Evolutionary conservation across 225 moss, liverwort and hornwort genomes (phyloP), one percentile per base, ranked within the genome.

Genomic region (Physcomitrellopsis africana): DNA sequence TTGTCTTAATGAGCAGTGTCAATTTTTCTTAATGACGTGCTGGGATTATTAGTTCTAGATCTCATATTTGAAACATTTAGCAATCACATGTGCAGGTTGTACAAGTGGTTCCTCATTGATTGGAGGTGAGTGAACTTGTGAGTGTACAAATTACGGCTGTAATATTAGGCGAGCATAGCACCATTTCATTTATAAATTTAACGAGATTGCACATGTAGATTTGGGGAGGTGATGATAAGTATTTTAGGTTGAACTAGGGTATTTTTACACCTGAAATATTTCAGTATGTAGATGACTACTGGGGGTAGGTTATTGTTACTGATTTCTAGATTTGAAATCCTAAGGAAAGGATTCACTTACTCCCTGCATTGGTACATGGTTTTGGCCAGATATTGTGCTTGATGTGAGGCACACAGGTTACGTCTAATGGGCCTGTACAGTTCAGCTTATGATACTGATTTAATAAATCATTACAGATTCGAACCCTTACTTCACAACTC

Each of bases 91-190:
- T 84, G 75, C 84, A 84, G 84, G 75, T 78, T 43, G 41, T 76
- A 3, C 76, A 15, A 51, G 46, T 22, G 63, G 14, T 65, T 74
- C 17, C 32, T 17, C 57, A 52, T 37, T 56, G 64, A 63, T 15
- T 15, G 17, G 32, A 37, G 32, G 32, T 37, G 63, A 57, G 23
- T 49, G 44, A 61, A 74, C 54, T 49, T 51, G 60, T 81, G 81
- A 81, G 81, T 84, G 84, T 81, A 84, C 44, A 75, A 51, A 57
- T 77, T 68, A 11, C 71, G 68, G 45, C 81, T 51, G 26, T 70
- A 76, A 37, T 68, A 76, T 16, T 42, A 68, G 67, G 14, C 32
- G 51, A 51, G 51, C 49, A 11, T 0, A 20, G 47, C 9, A 51
- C 19, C 17, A 8, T 51, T 62, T 11, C 45, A 22, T 55, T 12